Conservation (phyloP, 495 filamentous ascomycete genomes). For the Aspergillus cavernicola region DNA sequence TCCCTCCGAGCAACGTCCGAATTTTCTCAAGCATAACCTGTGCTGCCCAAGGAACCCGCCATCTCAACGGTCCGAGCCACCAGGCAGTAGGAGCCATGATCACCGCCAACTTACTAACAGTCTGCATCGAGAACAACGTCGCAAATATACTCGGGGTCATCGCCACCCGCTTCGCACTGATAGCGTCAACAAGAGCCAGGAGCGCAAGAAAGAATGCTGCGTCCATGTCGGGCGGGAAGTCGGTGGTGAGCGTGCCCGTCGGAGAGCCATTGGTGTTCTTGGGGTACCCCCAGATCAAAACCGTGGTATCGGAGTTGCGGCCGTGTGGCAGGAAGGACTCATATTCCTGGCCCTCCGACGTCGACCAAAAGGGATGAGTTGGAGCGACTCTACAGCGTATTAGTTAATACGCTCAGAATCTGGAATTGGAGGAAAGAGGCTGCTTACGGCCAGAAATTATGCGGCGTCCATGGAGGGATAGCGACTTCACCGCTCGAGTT, state of each 20-base stretch:
- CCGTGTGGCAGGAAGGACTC: neutral
- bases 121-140: slow-evolving; percentile 9
- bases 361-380: slow-evolving; percentile 7
- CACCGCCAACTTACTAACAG: slow-evolving; percentile 2
- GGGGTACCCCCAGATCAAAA: slow-evolving; percentile 11
- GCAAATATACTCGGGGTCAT: slow-evolving; percentile 5
- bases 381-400: slow-evolving; percentile 1
- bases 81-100: slow-evolving; percentile 3
- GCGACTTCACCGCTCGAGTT: neutral
- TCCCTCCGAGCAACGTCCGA: neutral
- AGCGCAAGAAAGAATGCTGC: slow-evolving; percentile 11
- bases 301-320: neutral
- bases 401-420: neutral
- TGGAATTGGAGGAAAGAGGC: neutral
- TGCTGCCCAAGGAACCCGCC: neutral
- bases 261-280: neutral
- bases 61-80: slow-evolving; percentile 12
- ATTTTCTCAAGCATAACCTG: slow-evolving; percentile 1
- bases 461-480: slow-evolving; percentile 8
- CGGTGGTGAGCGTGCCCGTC: neutral
- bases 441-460: slow-evolving; percentile 12
- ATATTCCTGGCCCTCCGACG: slow-evolving; percentile 5
- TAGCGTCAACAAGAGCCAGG: slow-evolving; percentile 6
- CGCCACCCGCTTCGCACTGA: neutral
- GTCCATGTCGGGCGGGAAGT: slow-evolving; percentile 13